Base-by-base conservation (phyloP, 1,284 basidiomycete species). In the Tilletia walkeri region DNA sequence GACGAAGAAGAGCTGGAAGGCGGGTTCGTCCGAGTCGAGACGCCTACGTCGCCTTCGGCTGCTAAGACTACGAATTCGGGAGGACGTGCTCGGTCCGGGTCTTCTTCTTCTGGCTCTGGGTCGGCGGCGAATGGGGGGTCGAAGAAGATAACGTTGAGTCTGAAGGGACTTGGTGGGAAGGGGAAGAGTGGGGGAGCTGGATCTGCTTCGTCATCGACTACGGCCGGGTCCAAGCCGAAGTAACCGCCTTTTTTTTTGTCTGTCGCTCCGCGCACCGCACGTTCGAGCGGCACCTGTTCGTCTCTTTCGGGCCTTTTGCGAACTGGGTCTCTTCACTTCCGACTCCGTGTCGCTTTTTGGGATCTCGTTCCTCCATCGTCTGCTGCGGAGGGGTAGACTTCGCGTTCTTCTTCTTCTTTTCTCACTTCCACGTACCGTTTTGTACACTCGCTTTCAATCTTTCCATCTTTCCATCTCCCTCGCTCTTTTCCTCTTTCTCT, bases 1-100 rank as follows among this genome's bases (percentile, higher is more conserved):
- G 59, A 63, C 16, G 59, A 63, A 9, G 59, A 41, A 39, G 59
- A 41, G 59, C 59, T 63, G 30, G 59, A 63, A 39, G 59, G 59
- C 16, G 59, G 59, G 6, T 63, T 63, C 59, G 39, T 63, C 59
- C 59, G 59, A 16, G 59, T 63, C 59, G 59, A 63, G 16, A 38
- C 36, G 4, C 59, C 59, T 16, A 63, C 59, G 1, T 63, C 59
- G 36, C 59, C 59, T 14, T 38, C 59, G 34, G 59, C 59, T 10
- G 59, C 59, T 16, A 63, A 63, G 59, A 63, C 59, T 10, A 63
- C 34, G 12, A 63, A 63, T 63, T 34, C 59, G 30, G 56, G 24
- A 10, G 30, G 59, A 9, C 30, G 10, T n/a, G 54, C 24, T 24
- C 20, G 20, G n/a, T 56, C 54, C 20, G 54, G 54, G 20, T 30